A percentile compares a stretch with the other conserved stretches of the same genome.
These are phyloP conservation scores for Dendrobium huoshanense DNA, from an alignment of 106 monocot genomes.

Conservation along the genomic window DNA sequence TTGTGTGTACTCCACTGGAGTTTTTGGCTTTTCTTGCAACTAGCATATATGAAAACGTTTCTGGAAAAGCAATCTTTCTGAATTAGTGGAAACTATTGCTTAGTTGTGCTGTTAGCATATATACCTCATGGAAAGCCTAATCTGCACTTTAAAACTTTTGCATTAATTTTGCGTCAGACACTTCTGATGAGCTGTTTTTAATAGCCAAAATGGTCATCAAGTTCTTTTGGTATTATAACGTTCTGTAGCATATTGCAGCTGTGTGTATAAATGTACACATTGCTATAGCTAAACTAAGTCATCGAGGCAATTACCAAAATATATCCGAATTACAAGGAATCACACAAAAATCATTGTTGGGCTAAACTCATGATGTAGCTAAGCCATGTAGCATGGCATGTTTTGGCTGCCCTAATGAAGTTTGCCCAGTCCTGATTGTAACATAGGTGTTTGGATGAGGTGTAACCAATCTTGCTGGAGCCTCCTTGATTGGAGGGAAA, in stretches of 20 bases:
- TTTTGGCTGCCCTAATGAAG: background rate
- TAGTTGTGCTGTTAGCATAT: background rate
- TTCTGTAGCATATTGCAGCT: background rate
- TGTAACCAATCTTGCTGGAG: background rate
- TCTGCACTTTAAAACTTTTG: background rate
- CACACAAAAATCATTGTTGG: too few species aligned
- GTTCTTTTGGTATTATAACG: background rate
- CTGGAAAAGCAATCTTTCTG: slow-evolving; percentile 1
- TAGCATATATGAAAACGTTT: background rate
- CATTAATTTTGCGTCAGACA: background rate
- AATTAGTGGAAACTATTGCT: background rate
- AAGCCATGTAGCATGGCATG: too few species aligned
- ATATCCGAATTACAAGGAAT: too few species aligned
- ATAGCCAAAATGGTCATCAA: background rate
- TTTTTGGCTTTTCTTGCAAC: background rate
- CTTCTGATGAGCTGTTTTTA: background rate
- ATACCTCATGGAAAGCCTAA: slow-evolving; percentile 2
- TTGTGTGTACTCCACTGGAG: slow-evolving; percentile 1
- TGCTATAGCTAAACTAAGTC: background rate
- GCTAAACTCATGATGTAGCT: too few species aligned
- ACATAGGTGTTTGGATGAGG: background rate
- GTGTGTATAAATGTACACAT: background rate
- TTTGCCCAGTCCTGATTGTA: background rate
- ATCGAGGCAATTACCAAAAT: too few species aligned
- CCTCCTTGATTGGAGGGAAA: background rate